Conservation (phyloP, 495 filamentous ascomycete species). For the Aspergillus mulundensis region DNA sequence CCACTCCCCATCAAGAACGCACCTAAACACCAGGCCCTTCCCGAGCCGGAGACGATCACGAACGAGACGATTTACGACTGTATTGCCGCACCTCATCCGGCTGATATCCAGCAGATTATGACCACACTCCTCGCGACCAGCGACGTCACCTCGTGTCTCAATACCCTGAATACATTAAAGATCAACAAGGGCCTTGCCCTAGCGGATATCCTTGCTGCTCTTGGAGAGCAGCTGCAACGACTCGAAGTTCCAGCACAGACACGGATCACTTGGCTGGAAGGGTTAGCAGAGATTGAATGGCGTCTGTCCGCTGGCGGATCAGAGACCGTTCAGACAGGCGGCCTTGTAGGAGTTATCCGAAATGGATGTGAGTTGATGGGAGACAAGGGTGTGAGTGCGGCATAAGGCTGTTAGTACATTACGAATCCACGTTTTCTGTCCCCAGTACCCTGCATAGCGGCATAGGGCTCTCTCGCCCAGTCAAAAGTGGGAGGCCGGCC, state of each 20-base stretch:
- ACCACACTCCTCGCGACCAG: conserved; percentile 74
- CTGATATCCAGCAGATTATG: conserved; percentile 80
- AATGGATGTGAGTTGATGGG: conserved; percentile 76
- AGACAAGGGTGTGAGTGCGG: not conserved
- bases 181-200: conserved; percentile 81
- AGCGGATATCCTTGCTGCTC: conserved; percentile 84
- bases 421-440: not conserved
- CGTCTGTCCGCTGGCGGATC: conserved; percentile 82
- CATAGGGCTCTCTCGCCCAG: not conserved
- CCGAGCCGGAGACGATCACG: conserved; percentile 74
- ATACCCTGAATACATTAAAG: conserved; percentile 83
- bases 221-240: conserved; percentile 75
- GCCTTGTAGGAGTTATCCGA: conserved; percentile 82
- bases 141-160: conserved; percentile 82
- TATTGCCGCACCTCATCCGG: conserved; percentile 90
- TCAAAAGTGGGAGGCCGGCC: not conserved
- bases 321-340: conserved; percentile 89
- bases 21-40: conserved; percentile 51
- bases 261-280: conserved; percentile 86
- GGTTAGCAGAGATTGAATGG: conserved; percentile 89
- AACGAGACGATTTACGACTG: conserved; percentile 93
- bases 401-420: not conserved
- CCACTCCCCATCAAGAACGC: conserved; percentile 64
- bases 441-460: not conserved
- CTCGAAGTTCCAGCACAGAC: conserved; percentile 84